These are phyloP conservation scores for Cladosporium halotolerans DNA, from an alignment of 2,329 filamentous ascomycete species.

Conservation along the genomic window DNA sequence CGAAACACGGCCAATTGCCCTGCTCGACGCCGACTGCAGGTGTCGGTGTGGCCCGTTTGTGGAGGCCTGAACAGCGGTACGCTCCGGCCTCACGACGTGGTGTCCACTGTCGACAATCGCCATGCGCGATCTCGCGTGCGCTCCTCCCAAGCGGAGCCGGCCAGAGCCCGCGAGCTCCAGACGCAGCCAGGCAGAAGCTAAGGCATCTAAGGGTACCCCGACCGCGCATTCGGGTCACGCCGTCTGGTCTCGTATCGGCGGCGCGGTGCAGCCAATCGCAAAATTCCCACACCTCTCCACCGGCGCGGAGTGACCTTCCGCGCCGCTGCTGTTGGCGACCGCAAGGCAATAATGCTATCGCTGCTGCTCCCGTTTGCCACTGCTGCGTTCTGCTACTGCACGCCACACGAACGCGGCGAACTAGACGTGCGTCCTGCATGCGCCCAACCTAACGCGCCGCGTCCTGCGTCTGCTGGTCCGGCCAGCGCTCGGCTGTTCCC, in stretches of 20 bases:
- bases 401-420: neutral
- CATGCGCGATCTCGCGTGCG: too few relatives aligned
- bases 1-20: too few relatives aligned
- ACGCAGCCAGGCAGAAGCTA: too few relatives aligned
- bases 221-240: constrained; percentile 4
- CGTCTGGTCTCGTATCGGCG: neutral
- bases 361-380: neutral
- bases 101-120: too few relatives aligned
- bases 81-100: too few relatives aligned
- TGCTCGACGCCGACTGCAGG: too few relatives aligned
- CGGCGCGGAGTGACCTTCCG: neutral
- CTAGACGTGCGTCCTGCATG: constrained; percentile 1
- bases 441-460: neutral
- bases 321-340: neutral
- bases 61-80: too few relatives aligned
- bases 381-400: constrained; percentile 4
- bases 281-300: neutral
- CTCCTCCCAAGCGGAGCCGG: too few relatives aligned
- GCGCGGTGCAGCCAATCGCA: neutral
- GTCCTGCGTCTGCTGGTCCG: neutral
- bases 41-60: too few relatives aligned
- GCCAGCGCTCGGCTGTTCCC: constrained; percentile 1
- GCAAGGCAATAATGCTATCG: too few relatives aligned
- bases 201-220: too few relatives aligned
- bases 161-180: too few relatives aligned